Conservation (phyloP, 2,329 filamentous ascomycete species). For the Fusarium sp. region DNA sequence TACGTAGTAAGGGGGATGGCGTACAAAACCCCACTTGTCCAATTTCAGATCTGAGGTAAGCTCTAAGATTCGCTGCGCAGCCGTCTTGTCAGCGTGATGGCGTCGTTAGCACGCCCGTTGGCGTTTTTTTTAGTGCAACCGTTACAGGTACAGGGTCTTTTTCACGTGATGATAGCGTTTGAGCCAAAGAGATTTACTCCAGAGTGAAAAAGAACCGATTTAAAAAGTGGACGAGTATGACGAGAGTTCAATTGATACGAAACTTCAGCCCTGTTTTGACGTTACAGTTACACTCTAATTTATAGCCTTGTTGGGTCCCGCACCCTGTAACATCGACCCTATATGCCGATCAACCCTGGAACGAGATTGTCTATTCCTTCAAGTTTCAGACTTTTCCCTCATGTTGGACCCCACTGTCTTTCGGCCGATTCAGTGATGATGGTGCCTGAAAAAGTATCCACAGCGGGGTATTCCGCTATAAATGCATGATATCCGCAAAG, state of each 20-base stretch:
- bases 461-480: neutral
- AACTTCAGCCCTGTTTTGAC: constrained; percentile 27
- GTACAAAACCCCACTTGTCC: constrained; percentile 11
- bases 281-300: constrained; percentile 7
- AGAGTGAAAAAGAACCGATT: neutral
- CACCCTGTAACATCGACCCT: neutral
- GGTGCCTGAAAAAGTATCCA: neutral
- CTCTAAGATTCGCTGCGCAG: neutral
- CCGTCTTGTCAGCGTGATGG: neutral
- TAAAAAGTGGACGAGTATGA: neutral
- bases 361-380: constrained; percentile 21
- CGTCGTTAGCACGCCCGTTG: neutral
- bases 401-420: neutral
- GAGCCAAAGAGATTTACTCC: neutral
- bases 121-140: neutral
- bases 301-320: neutral
- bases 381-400: constrained; percentile 15
- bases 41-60: constrained; percentile 25
- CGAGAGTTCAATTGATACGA: neutral
- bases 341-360: constrained; percentile 17
- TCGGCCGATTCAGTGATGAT: neutral
- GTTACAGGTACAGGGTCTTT: neutral
- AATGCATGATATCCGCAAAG: neutral
- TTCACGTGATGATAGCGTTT: constrained; percentile 1
- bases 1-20: constrained; percentile 20